Evolutionary conservation across 1,284 basidiomycete genomes (phyloP), one percentile per base, ranked within the genome.

Genomic region (Cutaneotrichosporon cavernicola): DNA sequence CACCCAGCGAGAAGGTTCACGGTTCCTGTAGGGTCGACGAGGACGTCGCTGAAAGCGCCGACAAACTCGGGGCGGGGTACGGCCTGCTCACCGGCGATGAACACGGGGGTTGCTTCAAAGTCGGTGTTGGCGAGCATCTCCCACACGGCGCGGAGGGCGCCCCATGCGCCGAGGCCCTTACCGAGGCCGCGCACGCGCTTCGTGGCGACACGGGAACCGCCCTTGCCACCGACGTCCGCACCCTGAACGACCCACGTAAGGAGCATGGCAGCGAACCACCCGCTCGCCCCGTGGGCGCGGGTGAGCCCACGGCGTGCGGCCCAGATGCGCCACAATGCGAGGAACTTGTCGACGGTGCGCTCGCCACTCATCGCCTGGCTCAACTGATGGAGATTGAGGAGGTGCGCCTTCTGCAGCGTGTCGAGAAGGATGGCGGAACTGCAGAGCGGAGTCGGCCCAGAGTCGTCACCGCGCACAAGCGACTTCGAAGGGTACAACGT

Each of bases 271-370:
- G 91, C 93, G 83, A 86, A 90, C 50, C 84, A 81, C 0, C 89
- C 91, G 46, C 84, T 83, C 1, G 90, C 83, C 68, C 88, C 89
- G 63, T 86, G 74, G 75, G 46, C 79, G 70, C 69, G 63, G 32
- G 73, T 66, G 69, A 91, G 91, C 0, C 92, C 92, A 22, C 94
- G 85, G 75, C 95, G 90, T 61, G 89, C 89, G 1, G 91, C 90
- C 96, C 95, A 97, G 21, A 96, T 86, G 22, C 92, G 86, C 61
- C 97, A 86, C 11, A 97, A 82, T 1, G 89, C 83, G 21, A 92
- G 81, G 8, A 91, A 92, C 65, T 95, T 90, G 50, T 72, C 74
- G 16, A 74, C 69, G 1, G 64, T 68, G 2, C 82, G 79, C 73
- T 91, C 92, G 0, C 87, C 85, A 0, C 89, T 84, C 5, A 86